phyloP scores from a whole-genome alignment of 257 asterid genomes.

The Solanum bulbocastanum region DNA sequence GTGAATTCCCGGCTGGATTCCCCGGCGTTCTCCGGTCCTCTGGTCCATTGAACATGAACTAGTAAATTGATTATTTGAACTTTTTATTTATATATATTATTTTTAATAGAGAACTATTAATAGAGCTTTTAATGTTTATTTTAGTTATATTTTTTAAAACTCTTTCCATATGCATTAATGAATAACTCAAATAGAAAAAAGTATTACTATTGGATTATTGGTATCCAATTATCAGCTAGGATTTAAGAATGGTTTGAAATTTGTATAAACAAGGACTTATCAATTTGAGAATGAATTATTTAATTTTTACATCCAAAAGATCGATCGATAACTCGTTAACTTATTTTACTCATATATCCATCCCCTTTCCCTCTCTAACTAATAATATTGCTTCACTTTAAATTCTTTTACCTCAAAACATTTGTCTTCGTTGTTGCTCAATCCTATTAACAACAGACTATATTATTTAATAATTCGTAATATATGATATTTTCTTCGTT shows the following conservation, averaged over 20 bases:
- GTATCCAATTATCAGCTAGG: background rate
- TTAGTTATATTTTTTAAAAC: background rate
- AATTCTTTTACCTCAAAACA: background rate
- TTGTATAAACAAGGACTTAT: no score
- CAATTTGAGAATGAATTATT: background rate
- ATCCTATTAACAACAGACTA: background rate
- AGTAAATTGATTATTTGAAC: background rate
- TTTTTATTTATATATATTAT: background rate
- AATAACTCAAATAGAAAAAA: background rate
- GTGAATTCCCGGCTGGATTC: background rate
- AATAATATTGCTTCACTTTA: background rate
- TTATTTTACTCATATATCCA: no score
- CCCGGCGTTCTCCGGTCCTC: background rate
- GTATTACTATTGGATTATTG: background rate
- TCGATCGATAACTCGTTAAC: background rate
- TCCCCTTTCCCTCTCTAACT: background rate
- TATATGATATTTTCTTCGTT: no score
- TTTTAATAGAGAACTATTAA: background rate
- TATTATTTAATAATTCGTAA: background rate
- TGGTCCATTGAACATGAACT: background rate
- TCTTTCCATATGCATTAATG: background rate
- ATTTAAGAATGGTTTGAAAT: background rate
- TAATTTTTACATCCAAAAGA: no score
- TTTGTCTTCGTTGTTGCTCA: background rate
- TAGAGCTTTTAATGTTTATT: background rate